These are phyloP conservation scores for Hemileccinum impolitum DNA, from an alignment of 768 basidiomycete genomes.

Conservation along the genomic window DNA sequence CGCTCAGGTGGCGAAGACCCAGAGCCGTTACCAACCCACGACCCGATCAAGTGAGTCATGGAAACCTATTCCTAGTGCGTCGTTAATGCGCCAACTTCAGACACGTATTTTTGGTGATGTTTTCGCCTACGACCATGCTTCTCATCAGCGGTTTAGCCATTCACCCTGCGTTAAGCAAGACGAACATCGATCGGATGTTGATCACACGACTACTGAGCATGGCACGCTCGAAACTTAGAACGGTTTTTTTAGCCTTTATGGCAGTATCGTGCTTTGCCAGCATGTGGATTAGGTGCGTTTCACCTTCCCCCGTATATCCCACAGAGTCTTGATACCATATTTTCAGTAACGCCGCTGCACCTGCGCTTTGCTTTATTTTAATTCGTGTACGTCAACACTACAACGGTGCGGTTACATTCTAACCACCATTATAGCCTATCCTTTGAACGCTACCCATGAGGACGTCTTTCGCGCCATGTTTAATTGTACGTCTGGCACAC, in stretches of 20 bases:
- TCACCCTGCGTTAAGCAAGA: conserved; percentile 93
- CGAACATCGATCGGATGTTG: conserved; percentile 87
- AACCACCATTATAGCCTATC: conserved; percentile 64
- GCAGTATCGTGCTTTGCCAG: conserved; percentile 94
- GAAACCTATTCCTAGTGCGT: background rate
- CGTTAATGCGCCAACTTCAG: conserved; percentile 38
- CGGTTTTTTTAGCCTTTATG: conserved; percentile 92
- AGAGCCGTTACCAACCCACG: conserved; percentile 49
- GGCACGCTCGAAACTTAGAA: conserved; percentile 83
- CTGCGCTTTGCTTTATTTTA: conserved; percentile 95
- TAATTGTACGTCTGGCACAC: conserved; percentile 63
- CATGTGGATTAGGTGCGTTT: conserved; percentile 94
- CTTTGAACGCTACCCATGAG: conserved; percentile 85
- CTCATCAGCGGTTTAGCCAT: conserved; percentile 98
- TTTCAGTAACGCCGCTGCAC: conserved; percentile 90
- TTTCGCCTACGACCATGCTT: conserved; percentile 97
- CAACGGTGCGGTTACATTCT: background rate
- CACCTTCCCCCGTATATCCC: background rate
- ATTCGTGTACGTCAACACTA: conserved; percentile 64
- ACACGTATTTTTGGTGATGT: conserved; percentile 92
- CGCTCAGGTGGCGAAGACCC: conserved; percentile 47
- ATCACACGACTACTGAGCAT: conserved; percentile 88
- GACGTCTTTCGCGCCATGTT: conserved; percentile 82
- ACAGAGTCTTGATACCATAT: conserved; percentile 1
- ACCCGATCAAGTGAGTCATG: conserved; percentile 76